Conservation (phyloP, 768 basidiomycete species). For the Pseudohyphozyma bogoriensis region DNA sequence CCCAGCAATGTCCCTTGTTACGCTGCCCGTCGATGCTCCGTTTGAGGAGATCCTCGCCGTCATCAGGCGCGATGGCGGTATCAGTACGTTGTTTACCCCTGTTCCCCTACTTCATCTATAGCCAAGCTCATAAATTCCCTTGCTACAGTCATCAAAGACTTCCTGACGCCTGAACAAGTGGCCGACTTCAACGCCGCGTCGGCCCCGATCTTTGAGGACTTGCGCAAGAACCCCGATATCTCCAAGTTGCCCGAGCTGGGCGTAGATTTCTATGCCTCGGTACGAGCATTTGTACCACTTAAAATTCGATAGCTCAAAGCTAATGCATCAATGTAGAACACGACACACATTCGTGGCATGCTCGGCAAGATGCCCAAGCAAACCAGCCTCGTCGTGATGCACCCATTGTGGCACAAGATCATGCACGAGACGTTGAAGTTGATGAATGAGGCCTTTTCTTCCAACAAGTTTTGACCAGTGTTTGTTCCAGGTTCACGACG, state of each 20-base stretch:
- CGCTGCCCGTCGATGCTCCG: neutral
- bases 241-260: neutral
- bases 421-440: neutral
- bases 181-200: neutral
- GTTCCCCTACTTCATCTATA: too few species aligned
- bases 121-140: too few species aligned
- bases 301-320: neutral
- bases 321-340: neutral
- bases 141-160: neutral
- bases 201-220: neutral
- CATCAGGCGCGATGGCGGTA: neutral
- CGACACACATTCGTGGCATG: neutral
- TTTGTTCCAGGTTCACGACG: neutral
- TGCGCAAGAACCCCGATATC: neutral
- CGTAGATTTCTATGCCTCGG: neutral
- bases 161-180: neutral
- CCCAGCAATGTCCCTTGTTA: neutral
- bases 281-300: neutral
- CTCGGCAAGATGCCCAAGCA: constrained; percentile 1
- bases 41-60: neutral
- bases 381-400: neutral
- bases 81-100: neutral
- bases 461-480: too few species aligned
- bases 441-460: too few species aligned
- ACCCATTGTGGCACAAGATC: neutral